Evolutionary conservation across 2,329 filamentous ascomycete genomes (phyloP).

Genomic region (Westerdykella sp.): DNA sequence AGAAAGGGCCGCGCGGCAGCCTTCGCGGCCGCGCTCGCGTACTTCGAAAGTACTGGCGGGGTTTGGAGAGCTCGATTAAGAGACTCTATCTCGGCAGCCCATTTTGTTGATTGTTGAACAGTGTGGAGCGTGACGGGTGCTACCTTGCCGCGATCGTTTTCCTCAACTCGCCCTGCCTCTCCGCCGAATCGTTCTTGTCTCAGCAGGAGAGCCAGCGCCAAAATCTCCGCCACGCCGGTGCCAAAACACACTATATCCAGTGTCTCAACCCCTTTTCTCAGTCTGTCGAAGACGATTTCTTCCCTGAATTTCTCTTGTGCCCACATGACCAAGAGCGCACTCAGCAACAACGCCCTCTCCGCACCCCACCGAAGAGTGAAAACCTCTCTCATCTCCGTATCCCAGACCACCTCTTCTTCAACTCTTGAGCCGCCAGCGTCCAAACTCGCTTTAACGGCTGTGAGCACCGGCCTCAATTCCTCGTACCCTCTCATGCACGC

Average conservation of each 20-base stretch:
- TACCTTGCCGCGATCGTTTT: neutral
- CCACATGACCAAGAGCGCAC: neutral
- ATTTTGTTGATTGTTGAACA: neutral
- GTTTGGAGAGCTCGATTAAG: neutral
- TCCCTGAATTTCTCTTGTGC: neutral
- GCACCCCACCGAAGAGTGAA: neutral
- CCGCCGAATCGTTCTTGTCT: neutral
- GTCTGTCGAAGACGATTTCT: neutral
- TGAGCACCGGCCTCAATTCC: neutral
- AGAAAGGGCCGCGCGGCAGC: neutral
- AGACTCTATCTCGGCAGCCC: neutral
- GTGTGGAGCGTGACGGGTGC: neutral
- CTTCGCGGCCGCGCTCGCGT: neutral
- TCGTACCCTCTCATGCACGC: neutral
- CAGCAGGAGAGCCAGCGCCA: neutral
- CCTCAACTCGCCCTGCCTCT: neutral
- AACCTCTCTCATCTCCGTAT: neutral
- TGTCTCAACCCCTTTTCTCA: neutral
- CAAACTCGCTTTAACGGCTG: neutral
- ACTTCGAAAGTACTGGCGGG: neutral
- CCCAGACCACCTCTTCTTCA: neutral
- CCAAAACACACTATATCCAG: neutral
- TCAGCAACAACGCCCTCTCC: neutral
- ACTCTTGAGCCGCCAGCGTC: neutral
- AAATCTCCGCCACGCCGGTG: neutral